phyloP scores from a whole-genome alignment of 1,139 yeast species.

The Chernovozyma sophiae-reginae region DNA sequence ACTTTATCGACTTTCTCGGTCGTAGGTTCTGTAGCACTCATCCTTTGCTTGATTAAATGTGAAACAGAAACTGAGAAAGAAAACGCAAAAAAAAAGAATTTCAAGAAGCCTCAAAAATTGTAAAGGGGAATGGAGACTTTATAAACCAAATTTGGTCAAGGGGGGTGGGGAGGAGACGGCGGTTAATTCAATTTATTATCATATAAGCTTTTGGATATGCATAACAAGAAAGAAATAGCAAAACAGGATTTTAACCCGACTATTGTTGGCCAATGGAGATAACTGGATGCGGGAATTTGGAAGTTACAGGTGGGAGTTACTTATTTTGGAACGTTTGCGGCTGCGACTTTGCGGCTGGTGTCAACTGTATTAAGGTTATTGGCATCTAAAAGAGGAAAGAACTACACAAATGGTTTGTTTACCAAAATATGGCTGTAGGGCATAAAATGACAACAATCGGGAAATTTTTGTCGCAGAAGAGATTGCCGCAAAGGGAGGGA shows the following conservation, averaged over 20 bases:
- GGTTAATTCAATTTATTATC: too few relatives aligned
- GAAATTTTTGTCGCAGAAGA: too few relatives aligned
- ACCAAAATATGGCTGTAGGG: too few relatives aligned
- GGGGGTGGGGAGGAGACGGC: background rate
- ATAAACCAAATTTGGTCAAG: constrained; percentile 2
- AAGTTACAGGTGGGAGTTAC: constrained; percentile 4
- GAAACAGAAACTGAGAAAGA: constrained; percentile 3
- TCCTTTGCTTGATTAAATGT: too few relatives aligned
- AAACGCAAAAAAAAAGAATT: constrained; percentile 3
- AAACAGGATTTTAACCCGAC: constrained; percentile 10
- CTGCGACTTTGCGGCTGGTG: background rate
- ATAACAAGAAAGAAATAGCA: constrained; percentile 5
- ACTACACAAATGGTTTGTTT: too few relatives aligned
- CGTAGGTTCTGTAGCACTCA: constrained; percentile 52
- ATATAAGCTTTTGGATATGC: background rate
- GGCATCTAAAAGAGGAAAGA: background rate
- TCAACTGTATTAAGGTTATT: background rate
- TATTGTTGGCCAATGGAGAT: constrained; percentile 11
- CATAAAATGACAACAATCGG: too few relatives aligned
- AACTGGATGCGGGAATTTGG: constrained; percentile 10
- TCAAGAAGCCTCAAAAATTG: too few relatives aligned
- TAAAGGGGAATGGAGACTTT: background rate
- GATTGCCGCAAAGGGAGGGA: too few relatives aligned
- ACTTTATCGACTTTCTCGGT: constrained; percentile 44
- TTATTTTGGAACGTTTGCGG: background rate